Evolutionary conservation across 2,329 filamentous ascomycete species (phyloP).

Genomic region (Apiospora marii): DNA sequence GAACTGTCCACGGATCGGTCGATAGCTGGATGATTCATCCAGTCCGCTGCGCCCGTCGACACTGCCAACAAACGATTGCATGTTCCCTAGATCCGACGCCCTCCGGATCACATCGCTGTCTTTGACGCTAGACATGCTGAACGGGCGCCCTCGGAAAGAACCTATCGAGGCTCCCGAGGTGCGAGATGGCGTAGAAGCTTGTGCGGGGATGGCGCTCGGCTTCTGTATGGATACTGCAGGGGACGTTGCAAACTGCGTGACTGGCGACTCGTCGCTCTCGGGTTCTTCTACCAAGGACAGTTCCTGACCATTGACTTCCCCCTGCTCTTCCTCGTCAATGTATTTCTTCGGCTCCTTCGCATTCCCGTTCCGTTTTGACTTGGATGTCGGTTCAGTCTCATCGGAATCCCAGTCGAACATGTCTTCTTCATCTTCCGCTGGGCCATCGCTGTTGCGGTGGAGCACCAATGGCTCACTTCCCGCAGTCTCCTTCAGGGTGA

Average conservation of each 20-base stretch:
- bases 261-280: constrained; percentile 30
- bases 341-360: constrained; percentile 37
- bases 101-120: constrained; percentile 57
- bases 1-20: constrained; percentile 47
- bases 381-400: constrained; percentile 31
- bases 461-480: constrained; percentile 31
- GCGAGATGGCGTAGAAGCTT: constrained; percentile 41
- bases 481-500: constrained; percentile 27
- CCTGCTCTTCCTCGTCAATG: constrained; percentile 44
- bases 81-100: constrained; percentile 56
- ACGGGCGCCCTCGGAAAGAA: constrained; percentile 62
- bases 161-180: constrained; percentile 54
- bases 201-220: constrained; percentile 39
- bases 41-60: constrained; percentile 59
- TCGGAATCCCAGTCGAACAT: constrained; percentile 57
- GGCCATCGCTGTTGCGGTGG: neutral
- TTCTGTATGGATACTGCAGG: constrained; percentile 52
- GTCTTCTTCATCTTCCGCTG: constrained; percentile 43
- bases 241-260: constrained; percentile 51
- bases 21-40: constrained; percentile 56
- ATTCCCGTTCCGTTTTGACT: constrained; percentile 34
- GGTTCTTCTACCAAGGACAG: constrained; percentile 29
- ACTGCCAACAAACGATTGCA: constrained; percentile 61
- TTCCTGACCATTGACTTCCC: constrained; percentile 38
- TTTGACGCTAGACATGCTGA: constrained; percentile 60